Evolutionary conservation across 2,329 filamentous ascomycete genomes (phyloP).

Genomic region (Xylariomycetidae sp.): DNA sequence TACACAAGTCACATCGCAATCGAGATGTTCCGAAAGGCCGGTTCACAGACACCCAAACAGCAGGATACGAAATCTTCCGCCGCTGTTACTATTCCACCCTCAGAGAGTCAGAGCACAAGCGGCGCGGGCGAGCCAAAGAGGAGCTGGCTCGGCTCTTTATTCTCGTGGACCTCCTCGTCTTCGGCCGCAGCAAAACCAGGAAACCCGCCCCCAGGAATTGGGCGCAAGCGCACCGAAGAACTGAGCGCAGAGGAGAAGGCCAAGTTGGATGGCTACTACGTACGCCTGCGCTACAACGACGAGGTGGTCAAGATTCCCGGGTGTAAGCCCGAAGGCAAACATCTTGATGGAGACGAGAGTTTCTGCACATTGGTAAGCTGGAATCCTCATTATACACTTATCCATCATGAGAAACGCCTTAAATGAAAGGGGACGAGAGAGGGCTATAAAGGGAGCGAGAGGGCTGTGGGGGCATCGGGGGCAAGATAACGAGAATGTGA

Average conservation of each 20-base stretch:
- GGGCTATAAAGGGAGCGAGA: too few relatives aligned
- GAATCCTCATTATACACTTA: not conserved
- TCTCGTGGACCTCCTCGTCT: slow-evolving; percentile 18
- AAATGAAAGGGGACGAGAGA: not conserved
- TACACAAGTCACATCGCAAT: slow-evolving; percentile 91
- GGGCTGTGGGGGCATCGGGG: too few relatives aligned
- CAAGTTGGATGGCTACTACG: slow-evolving; percentile 72
- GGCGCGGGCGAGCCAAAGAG: slow-evolving; percentile 7
- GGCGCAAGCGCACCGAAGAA: slow-evolving; percentile 53
- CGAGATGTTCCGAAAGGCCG: slow-evolving; percentile 70
- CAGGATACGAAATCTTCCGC: not conserved
- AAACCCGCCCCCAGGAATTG: slow-evolving; percentile 43
- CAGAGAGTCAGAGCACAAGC: slow-evolving; percentile 4
- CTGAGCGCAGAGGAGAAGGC: slow-evolving; percentile 54
- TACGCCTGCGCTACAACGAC: slow-evolving; percentile 90
- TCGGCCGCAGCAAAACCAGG: slow-evolving; percentile 19
- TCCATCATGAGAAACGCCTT: not conserved
- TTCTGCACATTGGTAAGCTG: slow-evolving; percentile 78
- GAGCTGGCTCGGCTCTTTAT: slow-evolving; percentile 30
- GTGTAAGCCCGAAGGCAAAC: slow-evolving; percentile 71
- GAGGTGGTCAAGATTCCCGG: slow-evolving; percentile 75
- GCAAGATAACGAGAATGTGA: too few relatives aligned
- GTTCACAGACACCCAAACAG: slow-evolving; percentile 9
- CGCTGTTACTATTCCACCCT: slow-evolving; percentile 10
- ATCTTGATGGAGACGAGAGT: slow-evolving; percentile 78